Evolutionary conservation across 768 basidiomycete species (phyloP), one percentile per base, ranked within the genome.

Genomic region (Boletus fagicola): DNA sequence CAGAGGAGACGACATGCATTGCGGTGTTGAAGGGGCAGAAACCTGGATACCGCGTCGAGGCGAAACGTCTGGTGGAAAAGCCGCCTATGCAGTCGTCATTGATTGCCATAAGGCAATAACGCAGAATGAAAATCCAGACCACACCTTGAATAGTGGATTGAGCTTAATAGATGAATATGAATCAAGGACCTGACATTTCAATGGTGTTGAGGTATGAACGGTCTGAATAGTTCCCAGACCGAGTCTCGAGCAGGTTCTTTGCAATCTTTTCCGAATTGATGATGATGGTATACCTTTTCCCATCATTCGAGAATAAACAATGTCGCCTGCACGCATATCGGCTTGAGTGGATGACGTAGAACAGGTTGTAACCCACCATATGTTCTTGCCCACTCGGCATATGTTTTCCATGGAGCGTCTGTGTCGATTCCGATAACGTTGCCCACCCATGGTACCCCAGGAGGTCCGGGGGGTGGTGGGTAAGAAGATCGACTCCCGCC

Each of bases 1-100:
- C 16, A 26, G 5, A 54, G 53, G 7, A 64, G n/a, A 5, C 35
- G 40, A 31, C 54, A 51, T 8, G 49, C 49, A 12, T 51, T 59
- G 18, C 40, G 39, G 16, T 60, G 44, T 28, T 53, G 54, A 2
- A 22, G 10, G 0, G 24, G 60, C 0, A 39, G 4, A 18, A 62
- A 62, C 48, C 49, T 57, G 0, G 22, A 5, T 6, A 31, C 38
- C 2, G 20, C 49, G 1, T 54, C 42, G 1, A 3, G 16, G 3
- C 40, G n/a, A 18, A 62, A 58, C 0, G 61, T 51, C 22, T 58
- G 60, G 31, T 62, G 62, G 24, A 62, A 52, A 30, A 62, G 20
- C 1, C 46, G 61, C 13, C 62, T 28, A 5, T 62, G 61, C 8
- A 62, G n/a, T 22, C 56, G 49, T 62, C 62, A 63, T 26, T 5